Conservation (phyloP, 306 rosid species). For the Vicia villosa region DNA sequence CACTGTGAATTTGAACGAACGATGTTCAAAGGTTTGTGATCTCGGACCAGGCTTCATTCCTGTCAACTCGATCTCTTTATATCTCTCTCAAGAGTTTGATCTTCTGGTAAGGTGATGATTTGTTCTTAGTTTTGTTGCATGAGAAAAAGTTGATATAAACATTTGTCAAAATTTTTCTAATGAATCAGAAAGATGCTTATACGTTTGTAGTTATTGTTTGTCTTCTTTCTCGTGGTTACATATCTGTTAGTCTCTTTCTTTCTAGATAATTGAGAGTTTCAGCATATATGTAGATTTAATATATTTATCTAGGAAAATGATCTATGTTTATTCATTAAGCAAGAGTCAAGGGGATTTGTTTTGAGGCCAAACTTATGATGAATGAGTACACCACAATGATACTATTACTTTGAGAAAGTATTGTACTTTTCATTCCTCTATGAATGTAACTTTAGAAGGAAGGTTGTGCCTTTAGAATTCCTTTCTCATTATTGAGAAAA, state of each 20-base stretch:
- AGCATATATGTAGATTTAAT: no score
- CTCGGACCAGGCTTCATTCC: constrained; percentile 85
- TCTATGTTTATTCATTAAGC: background rate
- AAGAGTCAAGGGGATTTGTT: background rate
- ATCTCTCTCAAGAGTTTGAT: background rate
- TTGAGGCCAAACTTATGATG: background rate
- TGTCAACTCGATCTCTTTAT: constrained; percentile 45
- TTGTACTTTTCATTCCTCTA: background rate
- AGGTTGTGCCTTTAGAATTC: background rate
- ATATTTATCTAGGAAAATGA: no score
- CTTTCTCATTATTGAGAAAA: no score
- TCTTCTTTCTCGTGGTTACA: no score
- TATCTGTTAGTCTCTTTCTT: no score
- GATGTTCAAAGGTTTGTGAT: constrained; percentile 36
- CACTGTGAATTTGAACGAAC: background rate
- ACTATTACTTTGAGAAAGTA: background rate
- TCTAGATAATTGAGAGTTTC: background rate
- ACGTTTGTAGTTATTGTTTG: no score
- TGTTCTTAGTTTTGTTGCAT: constrained; percentile 19
- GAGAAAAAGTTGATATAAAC: background rate
- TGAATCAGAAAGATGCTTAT: background rate
- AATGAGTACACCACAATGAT: background rate
- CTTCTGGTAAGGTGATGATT: background rate
- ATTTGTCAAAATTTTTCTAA: no score
- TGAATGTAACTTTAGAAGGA: background rate